These are phyloP conservation scores for Perkinsela sp. DNA, from an alignment of 208 protist genomes.

Conservation along the genomic window DNA sequence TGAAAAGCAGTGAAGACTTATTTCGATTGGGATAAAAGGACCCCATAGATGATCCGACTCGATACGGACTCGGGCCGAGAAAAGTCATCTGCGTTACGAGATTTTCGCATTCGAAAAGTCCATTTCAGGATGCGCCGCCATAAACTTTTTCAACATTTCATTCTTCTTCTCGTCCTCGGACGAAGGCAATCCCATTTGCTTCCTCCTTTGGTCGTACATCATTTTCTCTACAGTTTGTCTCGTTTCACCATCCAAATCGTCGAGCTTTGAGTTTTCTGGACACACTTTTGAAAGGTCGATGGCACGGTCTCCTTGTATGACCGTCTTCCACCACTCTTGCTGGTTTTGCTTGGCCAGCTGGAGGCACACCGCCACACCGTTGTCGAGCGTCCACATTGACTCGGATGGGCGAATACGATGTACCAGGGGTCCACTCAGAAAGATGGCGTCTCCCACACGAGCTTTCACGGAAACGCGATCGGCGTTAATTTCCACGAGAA, in stretches of 20 bases:
- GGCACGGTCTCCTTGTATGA: slow-evolving; percentile 44
- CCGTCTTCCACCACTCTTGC: slow-evolving; percentile 72
- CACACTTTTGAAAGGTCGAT: slow-evolving; percentile 74
- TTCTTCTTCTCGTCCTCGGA: slow-evolving; percentile 74
- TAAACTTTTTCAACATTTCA: slow-evolving; percentile 72
- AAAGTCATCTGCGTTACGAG: slow-evolving; percentile 13
- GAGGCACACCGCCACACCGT: slow-evolving; percentile 40
- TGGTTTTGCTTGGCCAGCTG: slow-evolving; percentile 55
- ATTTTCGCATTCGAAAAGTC: slow-evolving; percentile 79
- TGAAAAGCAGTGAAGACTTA: background rate
- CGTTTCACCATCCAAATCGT: slow-evolving; percentile 70
- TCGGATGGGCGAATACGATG: slow-evolving; percentile 33
- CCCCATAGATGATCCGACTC: too few relatives aligned
- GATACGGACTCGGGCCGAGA: background rate
- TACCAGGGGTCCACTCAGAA: slow-evolving; percentile 51
- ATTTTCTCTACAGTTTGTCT: slow-evolving; percentile 80
- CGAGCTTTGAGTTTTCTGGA: slow-evolving; percentile 74
- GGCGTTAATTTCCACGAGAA: slow-evolving; percentile 31
- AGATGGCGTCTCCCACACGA: slow-evolving; percentile 25
- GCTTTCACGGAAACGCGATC: slow-evolving; percentile 30
- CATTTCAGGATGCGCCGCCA: slow-evolving; percentile 75
- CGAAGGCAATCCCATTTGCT: slow-evolving; percentile 68
- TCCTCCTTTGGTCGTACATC: slow-evolving; percentile 80
- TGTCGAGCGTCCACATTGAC: slow-evolving; percentile 69
- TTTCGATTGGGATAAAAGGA: too few relatives aligned